phyloP scores from a whole-genome alignment of 306 rosid genomes.

The Trifolium subterraneum region DNA sequence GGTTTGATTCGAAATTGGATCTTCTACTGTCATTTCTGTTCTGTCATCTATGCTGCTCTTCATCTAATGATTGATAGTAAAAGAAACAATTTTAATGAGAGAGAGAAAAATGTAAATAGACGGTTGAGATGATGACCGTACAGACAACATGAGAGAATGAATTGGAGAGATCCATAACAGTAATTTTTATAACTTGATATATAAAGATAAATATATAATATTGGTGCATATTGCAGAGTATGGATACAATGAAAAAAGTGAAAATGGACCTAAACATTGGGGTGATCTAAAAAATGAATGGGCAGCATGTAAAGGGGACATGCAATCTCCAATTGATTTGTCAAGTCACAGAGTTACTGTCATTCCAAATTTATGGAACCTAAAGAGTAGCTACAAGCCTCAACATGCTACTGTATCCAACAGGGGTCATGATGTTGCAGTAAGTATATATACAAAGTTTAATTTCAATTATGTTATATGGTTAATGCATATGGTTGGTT shows the following conservation, averaged over 20 bases:
- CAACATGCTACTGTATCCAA: constrained; percentile 53
- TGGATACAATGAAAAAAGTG: constrained; percentile 50
- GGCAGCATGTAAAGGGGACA: constrained; percentile 59
- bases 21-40: no score
- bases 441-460: constrained; percentile 8
- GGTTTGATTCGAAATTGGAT: no score
- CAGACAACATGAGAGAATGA: no score
- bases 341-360: constrained; percentile 33
- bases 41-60: no score
- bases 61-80: no score
- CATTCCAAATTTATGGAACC: constrained; percentile 34
- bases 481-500: background rate
- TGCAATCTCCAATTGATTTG: constrained; percentile 76
- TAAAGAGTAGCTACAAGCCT: constrained; percentile 49
- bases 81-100: no score
- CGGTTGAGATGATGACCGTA: no score
- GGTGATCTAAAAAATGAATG: constrained; percentile 60
- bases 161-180: background rate
- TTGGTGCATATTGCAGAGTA: constrained; percentile 45
- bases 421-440: constrained; percentile 65
- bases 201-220: background rate
- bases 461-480: no score
- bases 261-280: constrained; percentile 62
- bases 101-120: no score
- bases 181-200: background rate